A percentile compares a stretch with the other conserved stretches of the same genome.
Conservation (phyloP, 768 basidiomycete genomes). For the Kwoniella dendrophila region DNA sequence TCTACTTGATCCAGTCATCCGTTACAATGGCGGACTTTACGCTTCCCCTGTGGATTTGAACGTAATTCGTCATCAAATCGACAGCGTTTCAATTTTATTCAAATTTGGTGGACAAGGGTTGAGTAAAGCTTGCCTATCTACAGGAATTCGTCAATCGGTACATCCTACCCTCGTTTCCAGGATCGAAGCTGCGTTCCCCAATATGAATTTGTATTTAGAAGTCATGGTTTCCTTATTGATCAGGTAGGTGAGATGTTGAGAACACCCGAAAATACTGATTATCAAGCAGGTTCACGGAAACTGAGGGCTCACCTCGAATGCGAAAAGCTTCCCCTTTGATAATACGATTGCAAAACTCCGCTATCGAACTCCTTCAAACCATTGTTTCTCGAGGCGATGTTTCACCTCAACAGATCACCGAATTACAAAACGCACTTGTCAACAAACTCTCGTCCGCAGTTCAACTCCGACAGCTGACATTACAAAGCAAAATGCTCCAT, state of each 20-base stretch:
- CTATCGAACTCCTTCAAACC: conserved; percentile 79
- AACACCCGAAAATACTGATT: neutral
- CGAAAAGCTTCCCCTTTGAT: conserved; percentile 1
- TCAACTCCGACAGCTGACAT: conserved; percentile 70
- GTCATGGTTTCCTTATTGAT: conserved; percentile 72
- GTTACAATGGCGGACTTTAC: conserved; percentile 63
- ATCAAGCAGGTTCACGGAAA: conserved; percentile 13
- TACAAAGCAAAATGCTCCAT: conserved; percentile 91
- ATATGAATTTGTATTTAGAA: conserved; percentile 65
- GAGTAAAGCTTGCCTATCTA: conserved; percentile 69
- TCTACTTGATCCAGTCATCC: conserved; percentile 20
- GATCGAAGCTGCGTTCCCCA: conserved; percentile 57
- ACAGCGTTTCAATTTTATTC: conserved; percentile 73
- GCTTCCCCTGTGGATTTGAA: conserved; percentile 76
- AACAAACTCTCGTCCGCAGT: conserved; percentile 74
- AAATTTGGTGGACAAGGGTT: conserved; percentile 90
- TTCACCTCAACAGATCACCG: conserved; percentile 64
- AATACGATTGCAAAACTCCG: conserved; percentile 66
- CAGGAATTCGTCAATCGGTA: conserved; percentile 67
- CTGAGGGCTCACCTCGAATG: conserved; percentile 1
- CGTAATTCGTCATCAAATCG: conserved; percentile 71
- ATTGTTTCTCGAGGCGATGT: conserved; percentile 80
- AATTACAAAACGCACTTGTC: conserved; percentile 71
- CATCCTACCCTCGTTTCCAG: conserved; percentile 67
- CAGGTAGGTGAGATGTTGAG: conserved; percentile 59